Percentiles rank a stretch among this genome's conserved stretches.
Conservation (phyloP, 1,284 basidiomycete genomes). For the Leccinum colubrinum region DNA sequence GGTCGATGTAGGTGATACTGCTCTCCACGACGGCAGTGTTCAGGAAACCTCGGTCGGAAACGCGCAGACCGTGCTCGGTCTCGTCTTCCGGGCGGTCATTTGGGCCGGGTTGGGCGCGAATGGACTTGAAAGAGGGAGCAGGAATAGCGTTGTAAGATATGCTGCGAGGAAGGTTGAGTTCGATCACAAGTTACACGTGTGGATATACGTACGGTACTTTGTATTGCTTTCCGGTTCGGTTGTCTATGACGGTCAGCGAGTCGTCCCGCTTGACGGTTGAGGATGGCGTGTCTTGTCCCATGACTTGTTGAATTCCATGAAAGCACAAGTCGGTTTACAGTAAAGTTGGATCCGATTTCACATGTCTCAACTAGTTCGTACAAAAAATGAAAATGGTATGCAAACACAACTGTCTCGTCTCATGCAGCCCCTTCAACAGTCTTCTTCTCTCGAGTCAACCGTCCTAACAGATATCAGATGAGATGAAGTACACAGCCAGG, state of each 20-base stretch:
- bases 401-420: neutral
- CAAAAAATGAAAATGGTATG: neutral
- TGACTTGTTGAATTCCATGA: constrained; percentile 2
- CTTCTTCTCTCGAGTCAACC: constrained; percentile 39
- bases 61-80: constrained; percentile 72
- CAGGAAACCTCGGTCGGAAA: constrained; percentile 79
- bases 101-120: constrained; percentile 54
- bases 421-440: constrained; percentile 8
- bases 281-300: constrained; percentile 27
- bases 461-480: constrained; percentile 28
- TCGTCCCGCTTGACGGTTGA: constrained; percentile 29
- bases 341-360: constrained; percentile 12
- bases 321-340: neutral
- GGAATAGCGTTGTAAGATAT: constrained; percentile 75
- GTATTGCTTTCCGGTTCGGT: constrained; percentile 81
- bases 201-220: constrained; percentile 60
- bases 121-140: constrained; percentile 79
- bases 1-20: constrained; percentile 86
- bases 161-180: constrained; percentile 36
- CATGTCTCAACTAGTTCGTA: constrained; percentile 8
- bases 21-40: constrained; percentile 86
- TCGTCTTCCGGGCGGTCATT: constrained; percentile 81
- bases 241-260: constrained; percentile 73
- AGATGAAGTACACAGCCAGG: neutral
- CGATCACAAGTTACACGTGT: neutral